A percentile compares a stretch with the other conserved stretches of the same genome.
phyloP scores from a whole-genome alignment of 805 yeast species.

The Starmerella scarabaei region DNA sequence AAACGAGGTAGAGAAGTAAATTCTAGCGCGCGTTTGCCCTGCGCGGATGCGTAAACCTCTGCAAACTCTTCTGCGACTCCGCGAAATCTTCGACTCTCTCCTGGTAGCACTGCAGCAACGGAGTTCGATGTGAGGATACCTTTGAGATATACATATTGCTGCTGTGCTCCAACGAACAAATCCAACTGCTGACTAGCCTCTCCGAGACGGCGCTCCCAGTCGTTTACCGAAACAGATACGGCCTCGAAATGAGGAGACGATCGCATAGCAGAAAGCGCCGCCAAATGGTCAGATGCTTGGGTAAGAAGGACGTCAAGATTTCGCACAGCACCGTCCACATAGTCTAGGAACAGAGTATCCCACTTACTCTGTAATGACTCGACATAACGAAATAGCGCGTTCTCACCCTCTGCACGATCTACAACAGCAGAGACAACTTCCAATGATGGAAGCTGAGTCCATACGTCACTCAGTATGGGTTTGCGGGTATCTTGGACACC shows the following conservation, averaged over 20 bases:
- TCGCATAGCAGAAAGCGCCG: constrained; percentile 54
- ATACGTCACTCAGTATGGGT: constrained; percentile 45
- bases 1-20: constrained; percentile 39
- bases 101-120: constrained; percentile 41
- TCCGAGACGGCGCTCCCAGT: constrained; percentile 46
- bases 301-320: constrained; percentile 57
- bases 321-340: constrained; percentile 42
- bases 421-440: constrained; percentile 36
- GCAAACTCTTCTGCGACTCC: constrained; percentile 29
- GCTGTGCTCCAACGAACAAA: constrained; percentile 70
- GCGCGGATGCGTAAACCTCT: constrained; percentile 36
- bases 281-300: constrained; percentile 46
- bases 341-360: constrained; percentile 40
- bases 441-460: constrained; percentile 39
- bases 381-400: constrained; percentile 47
- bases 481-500: constrained; percentile 1
- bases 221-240: constrained; percentile 46
- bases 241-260: constrained; percentile 47
- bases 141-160: constrained; percentile 76
- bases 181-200: constrained; percentile 41
- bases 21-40: constrained; percentile 39
- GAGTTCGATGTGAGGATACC: constrained; percentile 51
- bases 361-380: constrained; percentile 41
- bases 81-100: constrained; percentile 55
- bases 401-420: constrained; percentile 60